phyloP scores from a whole-genome alignment of 2,329 filamentous ascomycete genomes.

The Calcarisporium arbuscula region DNA sequence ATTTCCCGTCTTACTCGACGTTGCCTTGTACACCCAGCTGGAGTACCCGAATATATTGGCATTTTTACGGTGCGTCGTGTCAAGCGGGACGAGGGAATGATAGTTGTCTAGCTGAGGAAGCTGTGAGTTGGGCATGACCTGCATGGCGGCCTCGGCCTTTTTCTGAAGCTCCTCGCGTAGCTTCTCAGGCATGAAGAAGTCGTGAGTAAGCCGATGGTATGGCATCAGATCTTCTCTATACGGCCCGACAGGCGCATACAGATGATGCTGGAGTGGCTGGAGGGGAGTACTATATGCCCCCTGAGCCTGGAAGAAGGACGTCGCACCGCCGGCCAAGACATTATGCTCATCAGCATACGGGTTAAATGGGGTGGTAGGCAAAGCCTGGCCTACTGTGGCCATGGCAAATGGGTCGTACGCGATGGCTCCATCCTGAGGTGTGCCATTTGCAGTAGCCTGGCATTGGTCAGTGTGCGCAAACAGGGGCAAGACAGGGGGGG shows the following conservation, averaged over 20 bases:
- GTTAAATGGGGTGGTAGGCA: conserved; percentile 52
- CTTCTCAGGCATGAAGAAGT: conserved; percentile 87
- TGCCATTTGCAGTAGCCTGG: conserved; percentile 39
- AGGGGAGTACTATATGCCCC: conserved; percentile 43
- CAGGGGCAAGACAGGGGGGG: background rate
- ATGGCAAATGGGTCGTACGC: conserved; percentile 60
- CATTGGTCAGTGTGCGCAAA: background rate
- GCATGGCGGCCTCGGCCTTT: conserved; percentile 77
- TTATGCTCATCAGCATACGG: conserved; percentile 72
- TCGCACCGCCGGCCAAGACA: conserved; percentile 47
- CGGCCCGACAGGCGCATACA: conserved; percentile 84
- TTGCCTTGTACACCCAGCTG: conserved; percentile 94
- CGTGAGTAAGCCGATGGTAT: conserved; percentile 81
- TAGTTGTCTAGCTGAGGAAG: conserved; percentile 80
- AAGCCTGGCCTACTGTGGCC: conserved; percentile 44
- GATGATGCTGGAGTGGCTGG: conserved; percentile 79
- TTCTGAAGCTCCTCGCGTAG: conserved; percentile 83
- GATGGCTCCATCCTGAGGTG: conserved; percentile 35
- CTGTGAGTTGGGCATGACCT: conserved; percentile 72
- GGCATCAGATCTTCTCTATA: conserved; percentile 72
- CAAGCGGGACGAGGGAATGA: conserved; percentile 85
- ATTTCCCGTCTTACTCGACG: conserved; percentile 79
- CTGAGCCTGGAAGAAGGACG: conserved; percentile 62
- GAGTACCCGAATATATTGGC: conserved; percentile 76
- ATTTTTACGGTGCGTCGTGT: conserved; percentile 74